Evolutionary conservation across 306 rosid species (phyloP), one percentile per base, ranked within the genome.

Genomic region (Casuarina glauca): DNA sequence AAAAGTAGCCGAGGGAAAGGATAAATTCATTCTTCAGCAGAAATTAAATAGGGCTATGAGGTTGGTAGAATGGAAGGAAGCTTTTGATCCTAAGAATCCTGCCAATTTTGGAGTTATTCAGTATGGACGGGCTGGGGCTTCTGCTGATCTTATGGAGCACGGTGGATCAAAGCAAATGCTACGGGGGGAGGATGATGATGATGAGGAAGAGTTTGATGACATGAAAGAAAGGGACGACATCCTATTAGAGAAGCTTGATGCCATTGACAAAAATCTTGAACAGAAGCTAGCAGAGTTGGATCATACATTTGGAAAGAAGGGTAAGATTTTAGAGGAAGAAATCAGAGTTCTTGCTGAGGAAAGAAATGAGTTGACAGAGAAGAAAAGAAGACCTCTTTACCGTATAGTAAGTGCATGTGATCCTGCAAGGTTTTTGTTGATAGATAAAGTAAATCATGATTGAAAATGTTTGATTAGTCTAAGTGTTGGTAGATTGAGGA

Each of bases 341-440:
- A 95, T 95, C 62, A 90, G 89, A 83, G 92, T 91, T 83, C 97
- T 95, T 70, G 98, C 97, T 9, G 98, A 92, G 89, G 98, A 92
- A 87, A 89, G 98, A 86, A 95, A 95, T 81, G 84, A 89, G 67
- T 79, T 94, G 80, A 90, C 95, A 20, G 97, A 94, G 89, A 83
- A 90, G 84, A 92, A 91, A 88, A 89, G 95, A 84, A 86, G 66
- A 63, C 97, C 98, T 10, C 97, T 90, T 78, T 92, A 85, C 63
- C 87, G 97, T 53, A 92, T 89, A 90, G 97, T 94, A 82, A 63
- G 76, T 72, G 39, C 67, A 46, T 35, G 67, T 74, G 51, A 6
- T 72, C 74, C 35, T 74, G 5, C 52, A 43, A 44, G 17, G 5
- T 58, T 78, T 58, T 44, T 20, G 10, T 63, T 77, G 26, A 55